These are phyloP conservation scores for Rhodosorus marinus DNA, from an alignment of 23 red algal genomes.

Conservation along the genomic window DNA sequence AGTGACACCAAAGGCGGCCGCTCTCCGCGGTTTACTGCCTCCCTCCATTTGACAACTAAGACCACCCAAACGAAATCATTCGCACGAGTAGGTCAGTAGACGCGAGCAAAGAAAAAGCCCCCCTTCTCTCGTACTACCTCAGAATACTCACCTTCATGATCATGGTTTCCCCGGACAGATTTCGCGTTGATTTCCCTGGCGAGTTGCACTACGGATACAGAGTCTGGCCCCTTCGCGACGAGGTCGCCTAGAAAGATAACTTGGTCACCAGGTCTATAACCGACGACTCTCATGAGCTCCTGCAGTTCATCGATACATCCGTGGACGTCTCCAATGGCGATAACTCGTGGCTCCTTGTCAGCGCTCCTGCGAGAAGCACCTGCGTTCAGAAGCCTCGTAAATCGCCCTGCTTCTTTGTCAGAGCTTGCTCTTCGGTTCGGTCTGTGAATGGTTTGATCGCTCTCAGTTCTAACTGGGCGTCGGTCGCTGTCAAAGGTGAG, in stretches of 20 bases:
- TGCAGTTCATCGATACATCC: slow-evolving; percentile 82
- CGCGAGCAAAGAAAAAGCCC: too few species aligned
- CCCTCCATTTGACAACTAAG: slow-evolving; percentile 46
- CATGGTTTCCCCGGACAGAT: slow-evolving; percentile 89
- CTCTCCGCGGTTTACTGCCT: slow-evolving; percentile 12
- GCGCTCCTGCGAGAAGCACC: too few species aligned
- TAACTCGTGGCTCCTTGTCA: slow-evolving; percentile 53
- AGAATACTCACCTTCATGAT: slow-evolving; percentile 11
- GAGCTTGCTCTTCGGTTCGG: too few species aligned
- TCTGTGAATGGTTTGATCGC: too few species aligned
- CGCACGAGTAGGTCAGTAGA: too few species aligned
- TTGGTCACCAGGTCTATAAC: slow-evolving; percentile 71
- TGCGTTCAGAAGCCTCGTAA: too few species aligned
- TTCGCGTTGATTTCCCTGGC: slow-evolving; percentile 50
- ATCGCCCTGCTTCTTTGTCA: too few species aligned
- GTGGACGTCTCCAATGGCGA: slow-evolving; percentile 92
- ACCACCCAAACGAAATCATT: slow-evolving; percentile 1
- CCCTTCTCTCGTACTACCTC: too few species aligned
- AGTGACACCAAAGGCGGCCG: slow-evolving; percentile 5
- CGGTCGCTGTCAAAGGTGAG: too few species aligned
- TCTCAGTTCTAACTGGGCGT: too few species aligned
- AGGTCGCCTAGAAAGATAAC: slow-evolving; percentile 77
- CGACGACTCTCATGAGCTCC: slow-evolving; percentile 49
- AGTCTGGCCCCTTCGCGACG: slow-evolving; percentile 91
- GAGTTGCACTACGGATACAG: slow-evolving; percentile 55